Evolutionary conservation across 2,329 filamentous ascomycete species (phyloP).

Genomic region (Exophiala bonariae): DNA sequence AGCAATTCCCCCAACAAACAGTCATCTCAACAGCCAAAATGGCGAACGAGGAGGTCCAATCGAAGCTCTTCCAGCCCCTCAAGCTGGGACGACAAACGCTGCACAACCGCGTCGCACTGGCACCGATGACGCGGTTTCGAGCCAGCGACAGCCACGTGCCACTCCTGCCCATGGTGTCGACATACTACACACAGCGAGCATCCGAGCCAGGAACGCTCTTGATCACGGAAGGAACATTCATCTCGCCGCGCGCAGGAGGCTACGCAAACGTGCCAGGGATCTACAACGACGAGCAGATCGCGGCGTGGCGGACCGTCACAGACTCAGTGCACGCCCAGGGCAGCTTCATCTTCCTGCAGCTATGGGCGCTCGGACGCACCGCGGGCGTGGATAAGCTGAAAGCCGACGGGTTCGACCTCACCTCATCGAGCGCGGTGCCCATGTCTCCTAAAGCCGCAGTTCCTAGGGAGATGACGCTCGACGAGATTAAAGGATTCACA

Average conservation of each 20-base stretch:
- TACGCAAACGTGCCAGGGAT: conserved; percentile 14
- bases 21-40: too few species aligned
- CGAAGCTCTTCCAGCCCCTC: conserved; percentile 42
- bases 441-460: conserved; percentile 7
- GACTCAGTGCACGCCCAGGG: conserved; percentile 53
- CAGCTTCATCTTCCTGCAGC: conserved; percentile 44
- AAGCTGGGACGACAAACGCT: conserved; percentile 46
- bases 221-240: conserved; percentile 29
- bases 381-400: conserved; percentile 33
- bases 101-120: conserved; percentile 52
- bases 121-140: conserved; percentile 56
- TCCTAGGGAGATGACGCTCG: conserved; percentile 33
- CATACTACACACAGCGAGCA: conserved; percentile 42
- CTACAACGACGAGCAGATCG: conserved; percentile 38
- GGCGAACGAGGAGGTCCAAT: not conserved
- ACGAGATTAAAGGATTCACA: conserved; percentile 46
- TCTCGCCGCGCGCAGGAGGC: conserved; percentile 13
- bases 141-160: conserved; percentile 38
- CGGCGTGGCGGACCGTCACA: conserved; percentile 52
- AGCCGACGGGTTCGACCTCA: conserved; percentile 31
- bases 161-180: conserved; percentile 35
- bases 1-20: too few species aligned
- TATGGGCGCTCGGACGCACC: conserved; percentile 63
- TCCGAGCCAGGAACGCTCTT: conserved; percentile 36
- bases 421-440: conserved; percentile 4